phyloP scores from a whole-genome alignment of 371 early-diverging fungal species.

The Actinomortierella ambigua region DNA sequence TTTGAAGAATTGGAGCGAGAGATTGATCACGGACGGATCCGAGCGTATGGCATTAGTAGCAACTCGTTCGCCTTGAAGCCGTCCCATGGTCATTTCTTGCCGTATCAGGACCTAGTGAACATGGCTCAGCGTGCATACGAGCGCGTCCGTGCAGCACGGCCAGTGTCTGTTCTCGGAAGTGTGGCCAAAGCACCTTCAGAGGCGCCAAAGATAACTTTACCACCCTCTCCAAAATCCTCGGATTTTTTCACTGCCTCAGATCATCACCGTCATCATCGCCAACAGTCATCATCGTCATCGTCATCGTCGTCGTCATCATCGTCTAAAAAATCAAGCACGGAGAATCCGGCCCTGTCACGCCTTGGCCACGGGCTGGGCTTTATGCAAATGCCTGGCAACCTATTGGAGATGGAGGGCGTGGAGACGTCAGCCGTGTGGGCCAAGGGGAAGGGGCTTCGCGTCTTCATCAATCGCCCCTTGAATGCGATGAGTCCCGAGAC shows the following conservation, averaged over 20 bases:
- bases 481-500: constrained; percentile 32
- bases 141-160: constrained; percentile 7
- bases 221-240: background rate
- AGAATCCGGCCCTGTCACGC: background rate
- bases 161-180: background rate
- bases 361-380: constrained; percentile 29
- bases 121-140: constrained; percentile 37
- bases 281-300: background rate
- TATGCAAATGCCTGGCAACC: constrained; percentile 44
- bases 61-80: constrained; percentile 44
- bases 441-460: constrained; percentile 35
- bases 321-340: too few relatives aligned
- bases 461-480: constrained; percentile 46
- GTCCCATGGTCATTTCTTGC: constrained; percentile 41
- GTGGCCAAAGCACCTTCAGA: background rate
- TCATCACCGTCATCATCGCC: background rate
- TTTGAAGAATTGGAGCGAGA: constrained; percentile 45
- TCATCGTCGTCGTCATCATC: background rate
- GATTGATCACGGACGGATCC: constrained; percentile 37
- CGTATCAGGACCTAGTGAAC: constrained; percentile 37
- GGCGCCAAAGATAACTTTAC: background rate
- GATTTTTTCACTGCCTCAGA: background rate
- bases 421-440: constrained; percentile 45
- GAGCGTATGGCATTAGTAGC: constrained; percentile 43
- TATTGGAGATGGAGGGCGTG: constrained; percentile 43